A percentile compares a stretch with the other conserved stretches of the same genome.
Evolutionary conservation across 768 basidiomycete species (phyloP).

Genomic region (Macrolepiota albuminosa): DNA sequence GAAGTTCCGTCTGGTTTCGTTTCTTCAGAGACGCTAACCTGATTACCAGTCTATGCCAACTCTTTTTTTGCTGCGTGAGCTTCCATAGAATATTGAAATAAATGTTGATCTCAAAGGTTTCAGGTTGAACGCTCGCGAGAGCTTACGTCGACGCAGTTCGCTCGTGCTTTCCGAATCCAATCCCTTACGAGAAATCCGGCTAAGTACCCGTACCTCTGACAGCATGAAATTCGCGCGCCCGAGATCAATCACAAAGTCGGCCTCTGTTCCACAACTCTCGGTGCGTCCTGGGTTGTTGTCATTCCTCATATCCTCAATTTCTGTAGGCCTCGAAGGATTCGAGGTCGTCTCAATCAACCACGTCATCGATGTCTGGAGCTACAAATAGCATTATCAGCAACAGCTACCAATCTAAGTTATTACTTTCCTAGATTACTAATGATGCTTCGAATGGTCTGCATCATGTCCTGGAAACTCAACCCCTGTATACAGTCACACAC

Average conservation of each 20-base stretch:
- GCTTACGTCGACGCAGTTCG: conserved; percentile 6
- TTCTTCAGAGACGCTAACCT: neutral
- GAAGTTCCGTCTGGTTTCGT: too few species aligned
- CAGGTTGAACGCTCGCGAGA: conserved; percentile 8
- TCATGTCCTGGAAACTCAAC: too few species aligned
- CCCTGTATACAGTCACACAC: too few species aligned
- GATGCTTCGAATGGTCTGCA: too few species aligned
- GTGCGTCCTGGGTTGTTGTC: neutral
- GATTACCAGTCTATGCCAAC: conserved; percentile 6
- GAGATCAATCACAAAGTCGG: neutral
- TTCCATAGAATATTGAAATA: neutral
- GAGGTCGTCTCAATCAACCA: neutral
- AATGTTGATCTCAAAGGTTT: neutral
- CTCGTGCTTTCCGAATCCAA: neutral
- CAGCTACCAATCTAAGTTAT: neutral
- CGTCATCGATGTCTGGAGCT: neutral
- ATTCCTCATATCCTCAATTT: neutral
- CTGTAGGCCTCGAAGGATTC: neutral
- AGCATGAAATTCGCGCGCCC: neutral
- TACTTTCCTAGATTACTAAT: neutral
- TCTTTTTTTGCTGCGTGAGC: conserved; percentile 9
- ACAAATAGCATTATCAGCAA: neutral
- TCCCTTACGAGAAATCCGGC: neutral
- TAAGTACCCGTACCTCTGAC: neutral
- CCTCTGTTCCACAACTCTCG: neutral